phyloP scores from a whole-genome alignment of 140 eudicot genomes.

The Anethum foeniculum region DNA sequence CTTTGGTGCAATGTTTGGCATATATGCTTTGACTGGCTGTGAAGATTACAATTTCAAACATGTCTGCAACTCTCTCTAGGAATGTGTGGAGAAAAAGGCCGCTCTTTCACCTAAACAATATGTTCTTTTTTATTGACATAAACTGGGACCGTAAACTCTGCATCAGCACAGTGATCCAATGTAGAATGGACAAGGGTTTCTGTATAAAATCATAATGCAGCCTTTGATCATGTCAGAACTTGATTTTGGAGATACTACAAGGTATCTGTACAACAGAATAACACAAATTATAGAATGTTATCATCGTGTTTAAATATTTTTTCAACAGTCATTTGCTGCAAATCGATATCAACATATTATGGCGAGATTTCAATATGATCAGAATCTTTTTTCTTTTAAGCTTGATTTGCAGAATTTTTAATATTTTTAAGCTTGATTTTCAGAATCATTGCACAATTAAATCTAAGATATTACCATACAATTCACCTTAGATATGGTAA shows the following conservation, averaged over 20 bases:
- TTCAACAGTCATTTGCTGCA: no score
- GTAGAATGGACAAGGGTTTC: constrained; percentile 95
- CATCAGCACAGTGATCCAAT: constrained; percentile 65
- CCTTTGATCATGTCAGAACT: no score
- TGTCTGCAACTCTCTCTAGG: constrained; percentile 72
- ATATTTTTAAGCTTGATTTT: no score
- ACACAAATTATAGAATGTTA: background rate
- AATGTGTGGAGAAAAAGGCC: constrained; percentile 79
- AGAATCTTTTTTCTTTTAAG: no score
- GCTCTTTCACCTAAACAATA: constrained; percentile 63
- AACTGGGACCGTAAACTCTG: constrained; percentile 79
- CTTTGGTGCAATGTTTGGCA: constrained; percentile 79
- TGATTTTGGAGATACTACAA: background rate
- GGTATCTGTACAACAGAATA: background rate
- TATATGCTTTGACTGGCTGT: constrained; percentile 95
- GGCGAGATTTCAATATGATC: no score
- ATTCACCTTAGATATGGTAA: no score
- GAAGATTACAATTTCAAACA: constrained; percentile 77
- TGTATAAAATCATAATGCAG: no score
- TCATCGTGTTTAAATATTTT: no score
- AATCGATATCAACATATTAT: no score
- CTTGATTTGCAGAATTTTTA: no score
- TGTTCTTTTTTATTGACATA: constrained; percentile 61
- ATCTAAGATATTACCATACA: background rate
- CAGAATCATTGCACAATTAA: background rate